Evolutionary conservation across 1,284 basidiomycete genomes (phyloP), one percentile per base, ranked within the genome.

Genomic region (Ceratorhiza oryzae-sativae): DNA sequence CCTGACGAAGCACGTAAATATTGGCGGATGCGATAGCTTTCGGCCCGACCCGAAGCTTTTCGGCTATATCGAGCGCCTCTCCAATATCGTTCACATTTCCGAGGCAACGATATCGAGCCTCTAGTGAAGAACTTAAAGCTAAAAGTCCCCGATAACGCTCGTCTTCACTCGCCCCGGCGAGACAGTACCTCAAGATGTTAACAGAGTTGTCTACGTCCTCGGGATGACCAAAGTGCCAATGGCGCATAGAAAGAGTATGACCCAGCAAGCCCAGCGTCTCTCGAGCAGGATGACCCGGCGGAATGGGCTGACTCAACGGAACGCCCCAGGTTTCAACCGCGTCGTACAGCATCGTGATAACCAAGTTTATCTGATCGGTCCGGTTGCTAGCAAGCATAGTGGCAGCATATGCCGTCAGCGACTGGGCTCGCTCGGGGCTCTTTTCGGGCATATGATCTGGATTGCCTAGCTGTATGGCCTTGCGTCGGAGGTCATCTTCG

Each of bases 71-170:
- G n/a, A n/a, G n/a, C 4, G 59, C 39, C 13, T 45, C 59, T 18
- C n/a, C 39, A 20, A 48, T 32, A 32, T 61, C 59, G 27, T 45
- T 48, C 5, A 46, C 59, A 27, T 46, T 41, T 41, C 59, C 59
- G 20, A 61, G 59, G 20, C 59, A 20, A 18, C 59, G 59, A 20
- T 61, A 61, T 42, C 25, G 39, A n/a, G 59, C 59, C 45, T 61
- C 59, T n/a, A 61, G 30, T 18, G 59, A 20, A 9, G n/a, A 20
- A 18, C 45, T 20, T 4, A 42, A 10, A 4, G 12, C 27, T 1
- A 61, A 18, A 32, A 18, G 9, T 15, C 23, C 27, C n/a, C 45
- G 23, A 8, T 61, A 27, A 30, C 48, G 42, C 10, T 13, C 12
- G 20, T 59, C 56, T 34, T 18, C 36, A 6, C n/a, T 41, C 13